Conservation (phyloP, 2,329 filamentous ascomycete species). For the Fusarium palustre region DNA sequence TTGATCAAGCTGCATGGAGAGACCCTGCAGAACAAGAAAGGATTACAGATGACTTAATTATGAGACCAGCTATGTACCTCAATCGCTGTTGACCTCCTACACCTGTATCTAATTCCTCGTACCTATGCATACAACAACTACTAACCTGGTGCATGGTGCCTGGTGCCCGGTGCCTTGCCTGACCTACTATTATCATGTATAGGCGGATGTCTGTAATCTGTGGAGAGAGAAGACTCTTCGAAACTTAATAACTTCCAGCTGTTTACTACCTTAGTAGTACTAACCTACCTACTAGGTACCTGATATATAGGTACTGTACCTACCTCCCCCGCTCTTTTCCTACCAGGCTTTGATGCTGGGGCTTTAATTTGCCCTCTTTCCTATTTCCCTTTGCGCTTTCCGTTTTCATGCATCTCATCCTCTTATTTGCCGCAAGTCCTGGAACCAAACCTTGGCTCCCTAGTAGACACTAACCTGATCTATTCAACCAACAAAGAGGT, state of each 20-base stretch:
- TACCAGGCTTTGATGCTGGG: not conserved
- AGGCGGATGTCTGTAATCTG: not conserved
- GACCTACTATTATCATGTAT: no score
- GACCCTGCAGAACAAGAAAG: slow-evolving; percentile 14
- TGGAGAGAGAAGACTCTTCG: not conserved
- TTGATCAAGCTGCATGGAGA: slow-evolving; percentile 18
- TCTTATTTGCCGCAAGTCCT: slow-evolving; percentile 1
- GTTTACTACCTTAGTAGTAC: no score
- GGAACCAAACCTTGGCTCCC: not conserved
- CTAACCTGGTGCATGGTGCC: no score
- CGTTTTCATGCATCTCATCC: not conserved
- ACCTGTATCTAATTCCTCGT: not conserved
- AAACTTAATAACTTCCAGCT: not conserved
- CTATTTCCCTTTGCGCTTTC: not conserved
- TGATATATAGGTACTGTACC: not conserved
- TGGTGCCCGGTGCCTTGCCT: not conserved
- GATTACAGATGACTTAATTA: not conserved
- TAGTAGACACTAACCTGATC: not conserved
- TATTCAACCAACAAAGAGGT: not conserved
- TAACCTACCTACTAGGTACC: no score
- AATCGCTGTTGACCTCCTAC: not conserved
- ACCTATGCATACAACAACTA: not conserved
- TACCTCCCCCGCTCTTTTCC: not conserved
- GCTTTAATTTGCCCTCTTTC: not conserved
- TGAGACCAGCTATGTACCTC: not conserved